A percentile compares a stretch with the other conserved stretches of the same genome.
Conservation (phyloP, 2,329 filamentous ascomycete genomes). For the Kalmusia sp. region DNA sequence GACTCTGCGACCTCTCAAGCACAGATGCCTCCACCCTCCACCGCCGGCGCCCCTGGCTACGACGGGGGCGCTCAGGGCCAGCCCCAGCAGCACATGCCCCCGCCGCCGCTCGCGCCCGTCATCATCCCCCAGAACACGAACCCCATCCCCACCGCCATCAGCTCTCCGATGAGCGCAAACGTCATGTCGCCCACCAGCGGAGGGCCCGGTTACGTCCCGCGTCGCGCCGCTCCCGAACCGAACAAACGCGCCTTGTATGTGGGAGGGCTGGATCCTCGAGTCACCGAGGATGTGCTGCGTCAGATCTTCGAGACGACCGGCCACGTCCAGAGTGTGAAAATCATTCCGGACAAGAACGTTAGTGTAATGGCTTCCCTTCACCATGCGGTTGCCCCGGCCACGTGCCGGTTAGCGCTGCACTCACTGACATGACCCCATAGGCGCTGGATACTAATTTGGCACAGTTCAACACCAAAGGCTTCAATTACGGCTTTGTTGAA, state of each 20-base stretch:
- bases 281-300: conserved; percentile 93
- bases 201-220: conserved; percentile 71
- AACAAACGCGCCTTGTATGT: conserved; percentile 98
- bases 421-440: conserved; percentile 1
- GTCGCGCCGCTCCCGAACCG: conserved; percentile 93
- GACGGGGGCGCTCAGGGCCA: conserved; percentile 77
- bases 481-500: conserved; percentile 99
- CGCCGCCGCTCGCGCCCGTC: conserved; percentile 81
- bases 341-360: conserved; percentile 99
- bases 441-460: not conserved
- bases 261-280: conserved; percentile 90
- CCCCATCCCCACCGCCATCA: conserved; percentile 90
- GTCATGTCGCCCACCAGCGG: conserved; percentile 87
- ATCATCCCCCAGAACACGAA: conserved; percentile 96
- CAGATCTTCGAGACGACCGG: conserved; percentile 99
- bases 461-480: conserved; percentile 69
- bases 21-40: conserved; percentile 74
- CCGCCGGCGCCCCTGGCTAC: conserved; percentile 77
- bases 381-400: conserved; percentile 7
- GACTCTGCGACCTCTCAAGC: conserved; percentile 70
- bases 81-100: conserved; percentile 83
- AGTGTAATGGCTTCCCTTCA: conserved; percentile 53
- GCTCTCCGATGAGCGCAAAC: conserved; percentile 79
- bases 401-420: conserved; percentile 4
- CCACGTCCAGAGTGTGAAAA: conserved; percentile 98